These are phyloP conservation scores for Calonectria ilicicola DNA, from an alignment of 2,329 filamentous ascomycete genomes.

Conservation along the genomic window DNA sequence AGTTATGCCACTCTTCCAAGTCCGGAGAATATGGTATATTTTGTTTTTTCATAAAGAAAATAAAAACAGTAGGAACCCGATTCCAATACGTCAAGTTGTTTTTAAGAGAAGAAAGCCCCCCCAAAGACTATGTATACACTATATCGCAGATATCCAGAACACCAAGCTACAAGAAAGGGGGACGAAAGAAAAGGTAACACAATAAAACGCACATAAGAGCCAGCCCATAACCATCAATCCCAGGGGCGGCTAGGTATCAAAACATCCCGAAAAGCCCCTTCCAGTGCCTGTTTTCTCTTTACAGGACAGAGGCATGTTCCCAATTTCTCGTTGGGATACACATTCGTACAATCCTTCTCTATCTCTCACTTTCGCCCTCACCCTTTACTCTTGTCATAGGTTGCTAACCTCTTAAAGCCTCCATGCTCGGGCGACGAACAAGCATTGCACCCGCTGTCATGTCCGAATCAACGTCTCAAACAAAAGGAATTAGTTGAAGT, in stretches of 20 bases:
- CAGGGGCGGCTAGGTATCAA: constrained; percentile 39
- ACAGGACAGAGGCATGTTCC: neutral
- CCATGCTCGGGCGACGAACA: neutral
- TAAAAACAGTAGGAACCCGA: neutral
- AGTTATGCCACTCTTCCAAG: too few species aligned
- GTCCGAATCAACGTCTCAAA: constrained; percentile 7
- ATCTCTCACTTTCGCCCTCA: neutral
- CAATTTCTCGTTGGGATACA: neutral
- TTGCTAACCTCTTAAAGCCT: neutral
- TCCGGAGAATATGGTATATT: neutral
- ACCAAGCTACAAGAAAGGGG: constrained; percentile 44
- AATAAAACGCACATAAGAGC: constrained; percentile 21
- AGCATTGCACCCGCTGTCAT: neutral
- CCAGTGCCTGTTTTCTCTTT: neutral
- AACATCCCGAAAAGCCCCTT: constrained; percentile 28
- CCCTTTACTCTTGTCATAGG: neutral
- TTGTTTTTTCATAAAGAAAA: neutral
- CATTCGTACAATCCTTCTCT: neutral
- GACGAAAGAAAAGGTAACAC: constrained; percentile 25
- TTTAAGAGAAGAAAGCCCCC: constrained; percentile 23
- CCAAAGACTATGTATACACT: constrained; percentile 30
- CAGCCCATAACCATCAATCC: constrained; percentile 17
- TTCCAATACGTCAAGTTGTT: constrained; percentile 2
- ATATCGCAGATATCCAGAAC: constrained; percentile 51
- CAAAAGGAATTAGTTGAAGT: constrained; percentile 8